phyloP scores from a whole-genome alignment of 257 asterid genomes.

The Prunella vulgaris region DNA sequence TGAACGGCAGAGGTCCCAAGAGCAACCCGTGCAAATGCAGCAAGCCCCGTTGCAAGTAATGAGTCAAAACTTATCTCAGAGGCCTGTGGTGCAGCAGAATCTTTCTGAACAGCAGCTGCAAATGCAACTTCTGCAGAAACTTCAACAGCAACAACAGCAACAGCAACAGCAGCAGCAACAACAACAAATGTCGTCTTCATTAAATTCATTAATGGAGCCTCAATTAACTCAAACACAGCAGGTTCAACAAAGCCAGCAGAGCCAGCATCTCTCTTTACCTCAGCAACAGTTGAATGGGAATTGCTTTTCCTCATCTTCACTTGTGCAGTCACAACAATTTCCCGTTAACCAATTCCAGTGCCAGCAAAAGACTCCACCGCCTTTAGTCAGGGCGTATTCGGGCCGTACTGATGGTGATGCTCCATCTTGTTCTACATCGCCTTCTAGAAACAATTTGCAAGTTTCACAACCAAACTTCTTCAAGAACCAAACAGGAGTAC shows the following conservation, averaged over 20 bases:
- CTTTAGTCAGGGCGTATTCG: constrained; percentile 38
- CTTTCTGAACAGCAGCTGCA: constrained; percentile 73
- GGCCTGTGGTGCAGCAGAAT: constrained; percentile 52
- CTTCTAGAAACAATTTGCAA: constrained; percentile 61
- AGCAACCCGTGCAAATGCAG: constrained; percentile 50
- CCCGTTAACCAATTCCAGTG: constrained; percentile 57
- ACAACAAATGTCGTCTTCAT: constrained; percentile 39
- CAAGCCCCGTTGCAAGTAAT: constrained; percentile 41
- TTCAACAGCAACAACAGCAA: constrained; percentile 52
- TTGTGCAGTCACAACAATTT: constrained; percentile 52
- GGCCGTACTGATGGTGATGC: constrained; percentile 57
- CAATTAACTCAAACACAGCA: constrained; percentile 54
- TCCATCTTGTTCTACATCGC: constrained; percentile 71
- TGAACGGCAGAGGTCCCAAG: constrained; percentile 64
- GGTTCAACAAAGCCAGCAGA: constrained; percentile 49
- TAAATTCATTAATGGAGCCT: constrained; percentile 48
- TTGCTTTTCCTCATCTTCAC: constrained; percentile 46
- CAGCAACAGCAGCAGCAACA: constrained; percentile 52
- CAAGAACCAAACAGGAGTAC: constrained; percentile 50
- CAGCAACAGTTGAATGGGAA: constrained; percentile 49
- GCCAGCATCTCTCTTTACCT: constrained; percentile 37
- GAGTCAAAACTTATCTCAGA: constrained; percentile 54
- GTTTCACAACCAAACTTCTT: constrained; percentile 47
- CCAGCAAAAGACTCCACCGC: constrained; percentile 49
- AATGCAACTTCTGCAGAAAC: constrained; percentile 68